Base-by-base conservation (phyloP, 2,329 filamentous ascomycete species). In the Pyricularia sp. region DNA sequence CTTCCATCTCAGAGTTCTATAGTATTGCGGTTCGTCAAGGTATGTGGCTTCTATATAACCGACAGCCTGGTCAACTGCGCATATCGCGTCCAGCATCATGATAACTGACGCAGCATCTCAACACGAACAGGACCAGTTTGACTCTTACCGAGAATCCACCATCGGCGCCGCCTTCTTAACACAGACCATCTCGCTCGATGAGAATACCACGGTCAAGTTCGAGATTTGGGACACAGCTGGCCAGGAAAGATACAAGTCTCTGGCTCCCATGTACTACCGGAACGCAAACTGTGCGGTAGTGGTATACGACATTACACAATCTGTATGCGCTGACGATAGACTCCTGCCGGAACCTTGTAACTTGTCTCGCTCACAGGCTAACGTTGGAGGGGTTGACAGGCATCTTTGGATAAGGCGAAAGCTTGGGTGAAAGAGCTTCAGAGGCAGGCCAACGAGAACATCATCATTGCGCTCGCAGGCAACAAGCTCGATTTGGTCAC, bases 171-270 rank as follows among this genome's bases (percentile, higher is more conserved):
- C 96, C 74, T 99, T 99, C 86, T 88, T 99, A 74, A 99, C 95
- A 76, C 95, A 99, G 82, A 99, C 95, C 74, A 97, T 99, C 79
- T 94, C 94, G 70, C 91, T 99, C 81, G 94, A 98, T 79, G 95
- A 98, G 78, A 95, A 89, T 81, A 98, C 95, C 70, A 99, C 95
- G 69, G 94, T 99, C 81, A 99, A 99, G 85, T 99, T 99, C 78
- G 95, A 99, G 82, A 99, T 99, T 78, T 99, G 95, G 94, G 94
- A 97, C 81, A 99, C 95, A 11, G 95, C 95, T 72, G 95, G 95
- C 72, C 95, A 99, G 83, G 95, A 99, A 82, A 89, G 96, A 77
- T 99, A 98, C 87, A 98, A 98, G 86, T 98, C 95, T 14, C 86
- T 99, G 73, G 95, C 95, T 42, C 95, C 95, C 75, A 99, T 99